phyloP scores from a whole-genome alignment of 78 protist species.

The Dictyostelium citrinum region DNA sequence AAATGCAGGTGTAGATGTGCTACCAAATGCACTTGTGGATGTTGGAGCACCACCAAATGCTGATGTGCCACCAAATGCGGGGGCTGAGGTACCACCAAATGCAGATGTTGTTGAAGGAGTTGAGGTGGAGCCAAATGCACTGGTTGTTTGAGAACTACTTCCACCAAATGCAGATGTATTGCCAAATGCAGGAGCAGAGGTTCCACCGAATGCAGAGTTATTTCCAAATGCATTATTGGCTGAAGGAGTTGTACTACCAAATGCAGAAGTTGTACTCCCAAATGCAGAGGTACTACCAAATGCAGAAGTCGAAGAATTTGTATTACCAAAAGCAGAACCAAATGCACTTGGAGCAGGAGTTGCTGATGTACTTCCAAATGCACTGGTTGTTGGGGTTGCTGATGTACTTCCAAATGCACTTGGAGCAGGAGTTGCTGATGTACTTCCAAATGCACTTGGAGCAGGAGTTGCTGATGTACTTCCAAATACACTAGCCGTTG shows the following conservation, averaged over 20 bases:
- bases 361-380: not conserved
- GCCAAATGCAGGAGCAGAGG: slow-evolving; percentile 1
- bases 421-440: not conserved
- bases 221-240: not conserved
- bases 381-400: not conserved
- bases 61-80: not conserved
- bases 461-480: not conserved
- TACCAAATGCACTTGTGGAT: slow-evolving; percentile 14
- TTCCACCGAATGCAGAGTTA: not conserved
- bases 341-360: not conserved
- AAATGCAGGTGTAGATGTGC: not conserved
- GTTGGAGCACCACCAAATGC: not conserved
- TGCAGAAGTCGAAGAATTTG: not conserved
- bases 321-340: not conserved
- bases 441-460: not conserved
- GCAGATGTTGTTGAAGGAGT: not conserved
- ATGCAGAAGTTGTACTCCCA: not conserved
- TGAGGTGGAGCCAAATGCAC: not conserved
- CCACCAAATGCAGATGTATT: slow-evolving; percentile 1
- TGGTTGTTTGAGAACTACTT: not conserved
- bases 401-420: not conserved
- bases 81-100: not conserved
- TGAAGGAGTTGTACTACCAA: not conserved
- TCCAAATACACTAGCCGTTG: not conserved
- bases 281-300: not conserved